These are phyloP conservation scores for Saccharomyces hybrid DNA, from an alignment of 1,139 yeast genomes.

Conservation along the genomic window DNA sequence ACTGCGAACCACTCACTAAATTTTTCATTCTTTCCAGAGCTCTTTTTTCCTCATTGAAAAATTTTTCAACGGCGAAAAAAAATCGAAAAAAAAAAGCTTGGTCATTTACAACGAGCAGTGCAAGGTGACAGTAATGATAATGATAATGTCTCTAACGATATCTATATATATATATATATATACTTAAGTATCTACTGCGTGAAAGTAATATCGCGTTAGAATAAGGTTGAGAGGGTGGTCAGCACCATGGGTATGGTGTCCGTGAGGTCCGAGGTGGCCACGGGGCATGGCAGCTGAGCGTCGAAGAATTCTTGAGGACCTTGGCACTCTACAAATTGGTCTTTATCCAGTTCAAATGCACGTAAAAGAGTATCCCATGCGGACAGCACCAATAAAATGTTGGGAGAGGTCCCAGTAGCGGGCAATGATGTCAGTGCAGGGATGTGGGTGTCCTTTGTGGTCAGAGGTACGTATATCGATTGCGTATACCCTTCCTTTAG, in stretches of 20 bases:
- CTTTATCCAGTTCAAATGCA: conserved; percentile 44
- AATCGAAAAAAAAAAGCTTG: neutral
- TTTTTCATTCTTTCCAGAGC: neutral
- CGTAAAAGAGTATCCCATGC: conserved; percentile 50
- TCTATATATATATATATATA: neutral
- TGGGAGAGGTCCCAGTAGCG: neutral
- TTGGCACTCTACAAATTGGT: conserved; percentile 34
- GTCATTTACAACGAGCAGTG: neutral
- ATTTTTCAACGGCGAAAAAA: neutral
- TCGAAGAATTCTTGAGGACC: conserved; percentile 62
- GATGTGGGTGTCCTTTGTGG: neutral
- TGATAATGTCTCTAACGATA: neutral
- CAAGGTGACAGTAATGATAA: neutral
- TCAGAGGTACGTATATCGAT: conserved; percentile 40
- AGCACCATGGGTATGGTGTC: neutral
- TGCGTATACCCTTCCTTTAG: conserved; percentile 63
- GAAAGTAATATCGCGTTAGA: neutral
- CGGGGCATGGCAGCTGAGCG: conserved; percentile 37
- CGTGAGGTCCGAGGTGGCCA: neutral
- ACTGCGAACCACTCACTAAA: neutral
- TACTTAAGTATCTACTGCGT: neutral
- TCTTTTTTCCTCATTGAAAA: neutral
- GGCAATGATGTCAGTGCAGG: neutral
- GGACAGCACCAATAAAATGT: conserved; percentile 48
- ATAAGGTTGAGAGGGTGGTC: conserved; percentile 25